Conservation (phyloP, 331 rosid species). For the Acacia concinna region DNA sequence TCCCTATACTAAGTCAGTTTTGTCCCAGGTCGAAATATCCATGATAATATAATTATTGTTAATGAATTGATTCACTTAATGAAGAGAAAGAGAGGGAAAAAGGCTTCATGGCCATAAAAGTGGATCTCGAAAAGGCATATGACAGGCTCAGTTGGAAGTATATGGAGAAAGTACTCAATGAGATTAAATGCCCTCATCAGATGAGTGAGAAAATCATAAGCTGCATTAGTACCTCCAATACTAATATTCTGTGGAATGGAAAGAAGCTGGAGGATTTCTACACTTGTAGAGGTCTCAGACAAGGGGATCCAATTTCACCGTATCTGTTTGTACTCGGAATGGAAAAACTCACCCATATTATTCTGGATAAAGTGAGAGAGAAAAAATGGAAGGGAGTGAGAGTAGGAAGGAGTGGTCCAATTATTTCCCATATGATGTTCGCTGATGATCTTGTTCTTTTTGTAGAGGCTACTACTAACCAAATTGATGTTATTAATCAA, state of each 20-base stretch:
- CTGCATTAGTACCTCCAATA: accelerated
- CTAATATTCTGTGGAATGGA: background rate
- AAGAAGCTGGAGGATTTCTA: too few species aligned
- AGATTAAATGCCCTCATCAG: too few species aligned
- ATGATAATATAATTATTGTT: too few species aligned
- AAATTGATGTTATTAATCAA: background rate
- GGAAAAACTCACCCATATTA: background rate
- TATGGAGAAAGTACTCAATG: too few species aligned
- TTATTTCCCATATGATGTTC: background rate
- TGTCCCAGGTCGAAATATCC: too few species aligned
- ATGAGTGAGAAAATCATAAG: too few species aligned
- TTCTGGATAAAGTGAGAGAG: background rate
- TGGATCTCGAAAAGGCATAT: too few species aligned
- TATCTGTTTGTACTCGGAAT: background rate
- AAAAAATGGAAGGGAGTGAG: background rate
- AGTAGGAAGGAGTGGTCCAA: background rate
- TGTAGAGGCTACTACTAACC: background rate
- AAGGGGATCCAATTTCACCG: background rate
- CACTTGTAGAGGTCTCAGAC: background rate
- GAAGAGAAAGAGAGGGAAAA: too few species aligned
- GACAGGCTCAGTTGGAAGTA: background rate
- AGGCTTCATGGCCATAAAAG: too few species aligned
- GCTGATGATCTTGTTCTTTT: background rate
- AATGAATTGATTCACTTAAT: too few species aligned
- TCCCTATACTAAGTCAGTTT: too few species aligned